A percentile compares a stretch with the other conserved stretches of the same genome.
Conservation (phyloP, 1,139 yeast genomes). For the Nakaseomyces uthaithaninus region DNA sequence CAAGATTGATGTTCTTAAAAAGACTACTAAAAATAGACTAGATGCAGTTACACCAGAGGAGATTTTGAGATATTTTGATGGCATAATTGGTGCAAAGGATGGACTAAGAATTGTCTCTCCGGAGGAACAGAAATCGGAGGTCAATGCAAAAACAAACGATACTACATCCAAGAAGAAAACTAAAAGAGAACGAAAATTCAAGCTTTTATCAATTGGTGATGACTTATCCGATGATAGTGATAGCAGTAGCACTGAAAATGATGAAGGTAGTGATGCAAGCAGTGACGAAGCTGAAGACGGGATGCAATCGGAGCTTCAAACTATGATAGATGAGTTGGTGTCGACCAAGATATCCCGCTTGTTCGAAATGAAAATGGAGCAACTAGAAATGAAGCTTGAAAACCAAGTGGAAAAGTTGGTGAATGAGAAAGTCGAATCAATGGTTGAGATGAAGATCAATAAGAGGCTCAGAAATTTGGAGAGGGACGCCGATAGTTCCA, state of each 20-base stretch:
- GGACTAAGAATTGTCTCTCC: not conserved
- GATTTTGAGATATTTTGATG: constrained; percentile 13
- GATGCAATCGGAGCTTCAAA: constrained; percentile 24
- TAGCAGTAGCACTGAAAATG: not conserved
- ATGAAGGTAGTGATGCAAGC: constrained; percentile 10
- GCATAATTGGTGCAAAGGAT: not conserved
- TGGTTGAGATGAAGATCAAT: constrained; percentile 9
- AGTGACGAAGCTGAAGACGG: constrained; percentile 13
- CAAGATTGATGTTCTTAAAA: constrained; percentile 19
- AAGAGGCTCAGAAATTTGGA: constrained; percentile 6
- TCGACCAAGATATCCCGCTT: constrained; percentile 18
- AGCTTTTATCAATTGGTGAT: constrained; percentile 6
- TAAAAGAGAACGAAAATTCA: constrained; percentile 5
- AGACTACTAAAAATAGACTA: constrained; percentile 17
- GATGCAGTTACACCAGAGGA: constrained; percentile 17
- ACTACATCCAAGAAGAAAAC: constrained; percentile 1
- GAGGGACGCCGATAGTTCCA: constrained; percentile 2
- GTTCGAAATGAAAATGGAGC: constrained; percentile 15
- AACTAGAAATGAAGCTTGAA: constrained; percentile 15
- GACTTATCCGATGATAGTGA: constrained; percentile 12
- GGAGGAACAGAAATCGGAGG: not conserved
- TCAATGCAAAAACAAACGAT: not conserved
- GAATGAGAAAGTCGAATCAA: constrained; percentile 12
- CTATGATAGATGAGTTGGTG: constrained; percentile 26
- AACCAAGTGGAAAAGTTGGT: constrained; percentile 14